Evolutionary conservation across 208 protist genomes (phyloP).

Genomic region (Wallacemonas collosoma): DNA sequence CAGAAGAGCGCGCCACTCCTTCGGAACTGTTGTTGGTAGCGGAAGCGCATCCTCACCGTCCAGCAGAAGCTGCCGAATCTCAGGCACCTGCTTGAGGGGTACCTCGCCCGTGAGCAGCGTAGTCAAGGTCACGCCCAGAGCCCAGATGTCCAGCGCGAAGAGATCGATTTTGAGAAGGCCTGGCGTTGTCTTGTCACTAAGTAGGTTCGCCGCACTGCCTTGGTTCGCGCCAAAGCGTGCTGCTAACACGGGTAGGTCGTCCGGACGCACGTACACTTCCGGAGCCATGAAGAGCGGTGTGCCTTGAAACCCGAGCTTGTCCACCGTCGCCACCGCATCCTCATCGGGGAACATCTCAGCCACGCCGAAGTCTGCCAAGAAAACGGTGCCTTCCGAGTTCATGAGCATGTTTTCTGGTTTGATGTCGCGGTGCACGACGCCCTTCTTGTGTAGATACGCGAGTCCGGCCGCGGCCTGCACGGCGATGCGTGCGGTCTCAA

Average conservation of each 20-base stretch:
- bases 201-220: background rate
- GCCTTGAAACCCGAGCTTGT: conserved; percentile 34
- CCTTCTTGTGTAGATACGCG: conserved; percentile 33
- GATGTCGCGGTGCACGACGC: conserved; percentile 64
- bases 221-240: conserved; percentile 2
- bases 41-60: conserved; percentile 32
- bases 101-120: conserved; percentile 80
- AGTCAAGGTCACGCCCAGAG: conserved; percentile 66
- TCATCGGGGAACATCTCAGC: conserved; percentile 45
- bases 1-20: conserved; percentile 22
- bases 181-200: background rate
- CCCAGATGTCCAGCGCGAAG: conserved; percentile 65
- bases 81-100: conserved; percentile 83
- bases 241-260: background rate
- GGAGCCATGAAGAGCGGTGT: conserved; percentile 61
- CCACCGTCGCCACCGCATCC: conserved; percentile 19
- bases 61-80: conserved; percentile 29
- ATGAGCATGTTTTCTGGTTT: conserved; percentile 68
- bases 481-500: conserved; percentile 24
- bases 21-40: conserved; percentile 26
- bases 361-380: conserved; percentile 64
- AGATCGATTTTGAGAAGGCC: conserved; percentile 18
- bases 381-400: conserved; percentile 28
- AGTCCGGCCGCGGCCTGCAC: conserved; percentile 43
- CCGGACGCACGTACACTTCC: conserved; percentile 33